Evolutionary conservation across 306 rosid genomes (phyloP), one percentile per base, ranked within the genome.

Genomic region (Lathyrus aphaca): DNA sequence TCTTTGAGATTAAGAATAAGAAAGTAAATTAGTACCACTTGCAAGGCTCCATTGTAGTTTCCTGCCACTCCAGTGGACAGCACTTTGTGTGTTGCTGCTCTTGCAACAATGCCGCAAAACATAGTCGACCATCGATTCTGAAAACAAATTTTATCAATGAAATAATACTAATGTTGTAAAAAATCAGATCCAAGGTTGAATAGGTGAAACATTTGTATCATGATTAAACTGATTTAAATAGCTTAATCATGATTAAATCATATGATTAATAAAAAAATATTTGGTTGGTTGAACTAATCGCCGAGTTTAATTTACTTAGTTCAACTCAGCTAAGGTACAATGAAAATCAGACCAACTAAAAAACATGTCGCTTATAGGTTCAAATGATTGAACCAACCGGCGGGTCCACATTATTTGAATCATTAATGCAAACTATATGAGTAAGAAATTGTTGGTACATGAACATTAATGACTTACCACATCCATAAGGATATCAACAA

Each of bases 41-140:
- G 98, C 77, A 92, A 72, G 66, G 97, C 97, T 72, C 98, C 97
- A 13, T 93, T 85, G 57, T 88, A 87, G 74, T 84, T 94, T 78
- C 97, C 98, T 21, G 96, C 97, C 46, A 94, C 97, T 59, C 98
- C 98, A 30, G 97, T 94, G 58, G 98, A 94, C 9, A 94, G 83
- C 30, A 90, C 83, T 57, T 94, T 91, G 17, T 90, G 77, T 43
- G 96, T 94, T 85, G 77, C 61, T 23, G 96, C 97, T 84, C 95
- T 88, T n/a, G 98, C 84, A 16, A 94, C 96, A 70, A 94, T 83
- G 2, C 91, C 97, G 39, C 89, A 84, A 71, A 94, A 90, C 71
- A 84, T 76, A 10, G 76, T 74, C 29, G 95, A 90, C 98, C 98
- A 90, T 61, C 85, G 89, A 59, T 84, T 90, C 97, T 94, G 86